Conservation (phyloP, 257 asterid genomes). For the Nicotiana otophora region DNA sequence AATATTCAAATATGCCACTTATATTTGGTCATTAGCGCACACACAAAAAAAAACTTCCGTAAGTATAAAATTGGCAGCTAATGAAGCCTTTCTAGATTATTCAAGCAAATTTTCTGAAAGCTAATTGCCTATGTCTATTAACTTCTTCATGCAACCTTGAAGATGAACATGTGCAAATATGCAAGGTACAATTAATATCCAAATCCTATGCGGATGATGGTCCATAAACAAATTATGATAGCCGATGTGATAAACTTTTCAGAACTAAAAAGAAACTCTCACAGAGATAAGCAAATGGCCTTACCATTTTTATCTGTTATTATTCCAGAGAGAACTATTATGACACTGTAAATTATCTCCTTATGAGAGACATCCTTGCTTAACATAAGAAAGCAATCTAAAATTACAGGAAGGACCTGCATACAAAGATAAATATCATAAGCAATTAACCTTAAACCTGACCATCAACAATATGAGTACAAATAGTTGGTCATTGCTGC, state of each 20-base stretch:
- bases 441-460: slow-evolving; percentile 10
- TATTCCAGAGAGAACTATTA: slow-evolving; percentile 74
- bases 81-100: slow-evolving; percentile 2
- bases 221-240: neutral
- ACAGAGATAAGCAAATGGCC: slow-evolving; percentile 11
- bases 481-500: neutral
- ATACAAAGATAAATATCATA: slow-evolving; percentile 16
- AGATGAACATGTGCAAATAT: neutral
- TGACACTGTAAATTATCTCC: slow-evolving; percentile 54
- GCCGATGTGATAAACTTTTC: neutral
- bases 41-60: neutral
- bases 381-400: slow-evolving; percentile 62
- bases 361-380: slow-evolving; percentile 45
- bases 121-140: neutral
- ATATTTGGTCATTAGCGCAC: neutral
- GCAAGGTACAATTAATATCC: neutral
- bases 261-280: neutral
- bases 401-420: slow-evolving; percentile 74
- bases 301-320: slow-evolving; percentile 72
- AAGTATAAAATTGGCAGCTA: neutral
- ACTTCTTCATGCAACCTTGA: neutral
- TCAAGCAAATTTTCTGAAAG: neutral
- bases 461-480: neutral
- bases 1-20: neutral
- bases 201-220: neutral